Percentiles rank a stretch among this genome's conserved stretches.
Evolutionary conservation across 1,284 basidiomycete genomes (phyloP).

Genomic region (Pseudozyma sp.): DNA sequence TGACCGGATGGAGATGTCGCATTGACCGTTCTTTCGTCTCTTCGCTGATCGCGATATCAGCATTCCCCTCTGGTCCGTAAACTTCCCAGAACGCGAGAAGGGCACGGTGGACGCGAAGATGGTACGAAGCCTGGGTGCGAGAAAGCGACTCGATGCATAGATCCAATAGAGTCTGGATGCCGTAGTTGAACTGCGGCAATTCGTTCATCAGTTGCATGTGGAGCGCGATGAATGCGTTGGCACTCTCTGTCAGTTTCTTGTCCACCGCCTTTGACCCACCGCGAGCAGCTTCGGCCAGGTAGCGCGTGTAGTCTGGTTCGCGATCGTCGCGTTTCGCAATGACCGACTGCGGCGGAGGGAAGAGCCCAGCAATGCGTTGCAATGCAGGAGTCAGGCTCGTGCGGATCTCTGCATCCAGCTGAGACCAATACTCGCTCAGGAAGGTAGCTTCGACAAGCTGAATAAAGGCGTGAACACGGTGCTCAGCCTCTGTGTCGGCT

Average conservation of each 20-base stretch:
- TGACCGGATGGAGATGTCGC: slow-evolving; percentile 50
- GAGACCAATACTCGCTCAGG: slow-evolving; percentile 38
- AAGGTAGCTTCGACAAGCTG: slow-evolving; percentile 33
- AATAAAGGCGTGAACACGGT: slow-evolving; percentile 39
- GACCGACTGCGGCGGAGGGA: slow-evolving; percentile 58
- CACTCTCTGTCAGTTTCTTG: slow-evolving; percentile 57
- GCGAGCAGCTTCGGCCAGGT: slow-evolving; percentile 47
- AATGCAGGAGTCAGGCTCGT: slow-evolving; percentile 47
- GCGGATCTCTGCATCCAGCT: slow-evolving; percentile 51
- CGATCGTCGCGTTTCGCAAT: slow-evolving; percentile 68
- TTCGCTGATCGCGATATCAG: slow-evolving; percentile 38
- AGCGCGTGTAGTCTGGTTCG: slow-evolving; percentile 66
- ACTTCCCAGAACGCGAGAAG: slow-evolving; percentile 48
- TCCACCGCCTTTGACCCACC: slow-evolving; percentile 36
- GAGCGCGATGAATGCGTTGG: slow-evolving; percentile 67
- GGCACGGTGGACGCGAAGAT: slow-evolving; percentile 46
- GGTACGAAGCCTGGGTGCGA: slow-evolving; percentile 63
- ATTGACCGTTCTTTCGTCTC: slow-evolving; percentile 43
- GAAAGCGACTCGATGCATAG: slow-evolving; percentile 67
- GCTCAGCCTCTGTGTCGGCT: slow-evolving; percentile 22
- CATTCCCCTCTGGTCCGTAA: slow-evolving; percentile 26
- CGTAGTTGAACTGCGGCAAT: slow-evolving; percentile 68
- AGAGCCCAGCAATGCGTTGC: slow-evolving; percentile 64
- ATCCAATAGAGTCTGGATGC: slow-evolving; percentile 67
- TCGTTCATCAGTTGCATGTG: slow-evolving; percentile 69